phyloP scores from a whole-genome alignment of 1,284 basidiomycete genomes.

The Trichosporon ovoides region DNA sequence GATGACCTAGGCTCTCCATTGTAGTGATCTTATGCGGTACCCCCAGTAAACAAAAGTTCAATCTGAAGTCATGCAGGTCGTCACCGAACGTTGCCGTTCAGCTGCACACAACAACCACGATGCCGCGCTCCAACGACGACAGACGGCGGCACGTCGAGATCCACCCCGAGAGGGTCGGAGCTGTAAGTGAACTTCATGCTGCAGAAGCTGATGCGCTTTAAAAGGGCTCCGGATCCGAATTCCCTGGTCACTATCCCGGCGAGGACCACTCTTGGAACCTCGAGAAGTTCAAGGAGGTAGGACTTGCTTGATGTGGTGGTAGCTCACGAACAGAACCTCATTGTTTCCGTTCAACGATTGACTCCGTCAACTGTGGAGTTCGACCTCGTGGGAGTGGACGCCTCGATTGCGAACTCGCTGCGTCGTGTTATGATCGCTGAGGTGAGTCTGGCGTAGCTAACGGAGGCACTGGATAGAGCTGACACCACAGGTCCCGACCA shows the following conservation, averaged over 20 bases:
- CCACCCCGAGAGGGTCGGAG: conserved; percentile 65
- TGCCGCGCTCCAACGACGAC: conserved; percentile 34
- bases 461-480: too few relatives aligned
- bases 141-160: conserved; percentile 57
- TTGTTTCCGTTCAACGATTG: conserved; percentile 67
- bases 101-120: conserved; percentile 9
- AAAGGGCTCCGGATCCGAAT: conserved; percentile 22
- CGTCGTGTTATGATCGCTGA: conserved; percentile 90
- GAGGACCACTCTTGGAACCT: conserved; percentile 82
- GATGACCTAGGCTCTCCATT: too few relatives aligned
- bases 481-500: conserved; percentile 81
- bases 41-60: conserved; percentile 16
- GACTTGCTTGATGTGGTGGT: neutral
- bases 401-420: conserved; percentile 91
- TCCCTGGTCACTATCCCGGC: conserved; percentile 55
- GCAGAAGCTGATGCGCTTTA: neutral
- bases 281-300: conserved; percentile 65
- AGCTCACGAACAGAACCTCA: conserved; percentile 57
- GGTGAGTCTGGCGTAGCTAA: conserved; percentile 51
- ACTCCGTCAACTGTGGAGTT: conserved; percentile 84
- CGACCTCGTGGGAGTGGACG: conserved; percentile 92
- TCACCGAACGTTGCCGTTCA: neutral
- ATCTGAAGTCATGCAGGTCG: neutral
- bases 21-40: conserved; percentile 3
- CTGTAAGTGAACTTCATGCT: conserved; percentile 30